Conservation (phyloP, 1,139 yeast genomes). For the Trichomonascaceae sp. region DNA sequence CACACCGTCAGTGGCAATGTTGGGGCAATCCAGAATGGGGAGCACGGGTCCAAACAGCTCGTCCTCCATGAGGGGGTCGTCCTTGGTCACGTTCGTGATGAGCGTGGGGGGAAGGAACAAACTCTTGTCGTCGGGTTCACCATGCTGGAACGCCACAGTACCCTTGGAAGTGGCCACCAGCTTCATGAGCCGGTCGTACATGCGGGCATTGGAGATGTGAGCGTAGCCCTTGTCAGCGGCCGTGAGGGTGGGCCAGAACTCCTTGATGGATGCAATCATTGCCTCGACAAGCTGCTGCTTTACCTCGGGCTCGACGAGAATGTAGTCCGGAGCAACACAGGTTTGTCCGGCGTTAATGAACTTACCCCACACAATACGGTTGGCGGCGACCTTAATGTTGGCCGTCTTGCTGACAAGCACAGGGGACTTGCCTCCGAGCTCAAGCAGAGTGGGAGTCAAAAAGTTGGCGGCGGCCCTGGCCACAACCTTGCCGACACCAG, state of each 20-base stretch:
- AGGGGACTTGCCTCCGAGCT: slow-evolving; percentile 92
- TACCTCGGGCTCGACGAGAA: slow-evolving; percentile 47
- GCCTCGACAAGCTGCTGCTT: slow-evolving; percentile 40
- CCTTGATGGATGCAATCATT: slow-evolving; percentile 33
- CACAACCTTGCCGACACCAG: slow-evolving; percentile 61
- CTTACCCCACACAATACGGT: slow-evolving; percentile 66
- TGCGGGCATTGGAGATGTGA: slow-evolving; percentile 50
- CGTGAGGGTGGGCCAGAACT: slow-evolving; percentile 33
- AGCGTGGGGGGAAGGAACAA: slow-evolving; percentile 66
- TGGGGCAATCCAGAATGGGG: slow-evolving; percentile 50
- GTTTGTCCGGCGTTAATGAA: slow-evolving; percentile 81
- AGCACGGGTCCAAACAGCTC: slow-evolving; percentile 82
- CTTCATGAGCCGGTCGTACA: slow-evolving; percentile 38
- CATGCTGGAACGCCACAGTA: slow-evolving; percentile 37
- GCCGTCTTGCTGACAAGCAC: slow-evolving; percentile 47
- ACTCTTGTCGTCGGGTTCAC: slow-evolving; percentile 32
- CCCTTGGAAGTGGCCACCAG: slow-evolving; percentile 47
- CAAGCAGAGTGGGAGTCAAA: slow-evolving; percentile 69
- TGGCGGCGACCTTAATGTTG: slow-evolving; percentile 39
- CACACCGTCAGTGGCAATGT: slow-evolving; percentile 37
- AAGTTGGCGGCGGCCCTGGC: slow-evolving; percentile 74
- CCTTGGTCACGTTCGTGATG: slow-evolving; percentile 40
- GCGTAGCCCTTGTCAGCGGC: slow-evolving; percentile 33
- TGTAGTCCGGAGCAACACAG: slow-evolving; percentile 80
- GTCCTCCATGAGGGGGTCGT: slow-evolving; percentile 58